These are phyloP conservation scores for Elaeis guineensis DNA, from an alignment of 176 grass and related monocot species.

Conservation along the genomic window DNA sequence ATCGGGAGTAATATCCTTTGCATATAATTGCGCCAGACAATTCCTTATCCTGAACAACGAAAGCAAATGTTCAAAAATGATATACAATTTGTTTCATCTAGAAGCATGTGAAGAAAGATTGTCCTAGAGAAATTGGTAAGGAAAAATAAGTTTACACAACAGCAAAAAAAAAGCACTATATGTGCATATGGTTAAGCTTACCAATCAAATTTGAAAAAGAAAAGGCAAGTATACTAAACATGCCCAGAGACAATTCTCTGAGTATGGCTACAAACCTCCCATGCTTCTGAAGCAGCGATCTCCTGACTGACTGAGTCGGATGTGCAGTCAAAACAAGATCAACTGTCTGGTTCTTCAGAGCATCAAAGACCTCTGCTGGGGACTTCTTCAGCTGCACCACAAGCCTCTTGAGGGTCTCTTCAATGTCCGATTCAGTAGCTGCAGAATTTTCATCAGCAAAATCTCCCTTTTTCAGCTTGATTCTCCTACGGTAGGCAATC, in stretches of 20 bases:
- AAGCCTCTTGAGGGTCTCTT: conserved; percentile 79
- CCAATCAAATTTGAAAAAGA: too few relatives aligned
- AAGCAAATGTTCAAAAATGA: neutral
- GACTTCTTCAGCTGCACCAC: conserved; percentile 66
- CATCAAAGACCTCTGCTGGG: conserved; percentile 69
- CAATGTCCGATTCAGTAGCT: conserved; percentile 78
- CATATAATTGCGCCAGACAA: conserved; percentile 60
- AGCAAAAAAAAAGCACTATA: too few relatives aligned
- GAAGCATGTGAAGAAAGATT: too few relatives aligned
- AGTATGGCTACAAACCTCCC: conserved; percentile 44
- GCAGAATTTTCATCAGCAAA: conserved; percentile 90
- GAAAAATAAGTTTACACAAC: too few relatives aligned
- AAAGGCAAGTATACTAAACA: too few relatives aligned
- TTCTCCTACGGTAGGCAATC: conserved; percentile 75
- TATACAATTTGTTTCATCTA: too few relatives aligned
- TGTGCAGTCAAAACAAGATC: conserved; percentile 93
- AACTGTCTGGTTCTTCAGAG: conserved; percentile 76
- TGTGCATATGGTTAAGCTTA: too few relatives aligned
- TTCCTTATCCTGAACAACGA: conserved; percentile 61
- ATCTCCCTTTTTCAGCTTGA: conserved; percentile 83
- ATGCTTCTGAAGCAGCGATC: conserved; percentile 91
- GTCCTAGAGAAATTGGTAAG: too few relatives aligned
- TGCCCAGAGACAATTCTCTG: too few relatives aligned
- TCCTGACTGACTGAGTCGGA: conserved; percentile 87
- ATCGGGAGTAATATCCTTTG: conserved; percentile 88